Conservation (phyloP, 306 rosid species). For the Begonia peltatifolia region DNA sequence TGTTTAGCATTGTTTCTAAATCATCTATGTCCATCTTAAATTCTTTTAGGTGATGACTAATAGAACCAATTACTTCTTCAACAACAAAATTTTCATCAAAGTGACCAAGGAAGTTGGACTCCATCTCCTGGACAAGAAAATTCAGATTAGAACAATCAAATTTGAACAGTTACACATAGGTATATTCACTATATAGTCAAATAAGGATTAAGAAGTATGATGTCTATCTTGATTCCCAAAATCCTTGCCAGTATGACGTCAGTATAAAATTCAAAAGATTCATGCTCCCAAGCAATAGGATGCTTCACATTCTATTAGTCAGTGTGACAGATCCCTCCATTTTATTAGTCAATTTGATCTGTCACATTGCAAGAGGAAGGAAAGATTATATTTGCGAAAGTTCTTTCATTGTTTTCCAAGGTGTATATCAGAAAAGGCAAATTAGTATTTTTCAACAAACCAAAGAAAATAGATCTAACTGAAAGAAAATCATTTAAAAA, state of each 20-base stretch:
- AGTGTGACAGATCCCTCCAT: too few species aligned
- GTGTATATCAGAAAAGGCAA: background rate
- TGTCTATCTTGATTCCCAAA: background rate
- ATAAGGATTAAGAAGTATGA: background rate
- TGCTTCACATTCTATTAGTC: too few species aligned
- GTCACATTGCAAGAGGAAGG: background rate
- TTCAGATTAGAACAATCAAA: conserved; percentile 4
- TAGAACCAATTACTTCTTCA: conserved; percentile 17
- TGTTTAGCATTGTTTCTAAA: conserved; percentile 38
- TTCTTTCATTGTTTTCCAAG: background rate
- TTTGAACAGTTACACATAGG: conserved; percentile 1
- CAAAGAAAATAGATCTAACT: background rate
- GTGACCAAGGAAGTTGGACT: conserved; percentile 22
- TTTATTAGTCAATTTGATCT: background rate
- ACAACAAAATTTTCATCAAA: conserved; percentile 25
- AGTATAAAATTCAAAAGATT: too few species aligned
- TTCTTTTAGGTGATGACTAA: conserved; percentile 44
- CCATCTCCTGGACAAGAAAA: conserved; percentile 39
- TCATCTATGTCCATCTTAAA: conserved; percentile 28
- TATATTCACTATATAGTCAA: background rate
- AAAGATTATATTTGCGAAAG: background rate
- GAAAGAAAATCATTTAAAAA: background rate
- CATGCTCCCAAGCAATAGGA: background rate
- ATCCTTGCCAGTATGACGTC: background rate
- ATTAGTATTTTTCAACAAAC: background rate